A percentile compares a stretch with the other conserved stretches of the same genome.
Conservation (phyloP, 2,329 filamentous ascomycete species). For the Aureobasidium mangrovei region DNA sequence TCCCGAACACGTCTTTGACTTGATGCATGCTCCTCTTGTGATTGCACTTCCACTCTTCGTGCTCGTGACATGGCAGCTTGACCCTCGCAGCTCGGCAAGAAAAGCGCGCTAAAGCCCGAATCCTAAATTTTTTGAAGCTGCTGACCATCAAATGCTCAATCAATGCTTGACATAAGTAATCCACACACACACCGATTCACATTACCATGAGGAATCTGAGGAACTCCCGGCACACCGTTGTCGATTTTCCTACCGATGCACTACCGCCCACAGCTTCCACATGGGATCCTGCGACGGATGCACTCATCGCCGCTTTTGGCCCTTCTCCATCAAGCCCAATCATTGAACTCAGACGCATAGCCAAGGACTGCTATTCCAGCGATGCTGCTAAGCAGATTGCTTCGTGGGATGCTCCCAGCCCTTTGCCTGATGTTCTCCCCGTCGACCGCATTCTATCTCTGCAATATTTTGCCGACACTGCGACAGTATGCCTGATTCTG, state of each 20-base stretch:
- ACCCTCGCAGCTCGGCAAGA: slow-evolving; percentile 11
- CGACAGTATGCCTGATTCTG: slow-evolving; percentile 71
- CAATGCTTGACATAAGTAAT: slow-evolving; percentile 15
- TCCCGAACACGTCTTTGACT: not conserved
- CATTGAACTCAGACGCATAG: slow-evolving; percentile 60
- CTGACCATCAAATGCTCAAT: slow-evolving; percentile 16
- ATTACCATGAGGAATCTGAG: slow-evolving; percentile 75
- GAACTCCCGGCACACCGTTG: slow-evolving; percentile 62
- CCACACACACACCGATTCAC: not conserved
- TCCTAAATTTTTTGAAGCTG: slow-evolving; percentile 17
- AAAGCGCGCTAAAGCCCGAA: slow-evolving; percentile 13
- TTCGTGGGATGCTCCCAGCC: slow-evolving; percentile 81
- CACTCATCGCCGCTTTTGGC: slow-evolving; percentile 75
- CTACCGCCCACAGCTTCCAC: slow-evolving; percentile 64
- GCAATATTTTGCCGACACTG: slow-evolving; percentile 76
- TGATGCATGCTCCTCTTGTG: not conserved
- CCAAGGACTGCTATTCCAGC: slow-evolving; percentile 32
- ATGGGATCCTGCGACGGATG: slow-evolving; percentile 75
- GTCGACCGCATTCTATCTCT: slow-evolving; percentile 69
- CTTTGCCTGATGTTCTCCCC: slow-evolving; percentile 58
- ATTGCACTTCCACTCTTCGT: not conserved
- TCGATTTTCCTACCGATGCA: slow-evolving; percentile 47
- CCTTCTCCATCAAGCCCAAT: slow-evolving; percentile 60
- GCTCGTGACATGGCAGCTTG: slow-evolving; percentile 8
- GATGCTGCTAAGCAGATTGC: slow-evolving; percentile 50